Percentiles rank a stretch among this genome's conserved stretches.
Evolutionary conservation across 2,329 filamentous ascomycete species (phyloP).

Genomic region (Sclerotinia nivalis): DNA sequence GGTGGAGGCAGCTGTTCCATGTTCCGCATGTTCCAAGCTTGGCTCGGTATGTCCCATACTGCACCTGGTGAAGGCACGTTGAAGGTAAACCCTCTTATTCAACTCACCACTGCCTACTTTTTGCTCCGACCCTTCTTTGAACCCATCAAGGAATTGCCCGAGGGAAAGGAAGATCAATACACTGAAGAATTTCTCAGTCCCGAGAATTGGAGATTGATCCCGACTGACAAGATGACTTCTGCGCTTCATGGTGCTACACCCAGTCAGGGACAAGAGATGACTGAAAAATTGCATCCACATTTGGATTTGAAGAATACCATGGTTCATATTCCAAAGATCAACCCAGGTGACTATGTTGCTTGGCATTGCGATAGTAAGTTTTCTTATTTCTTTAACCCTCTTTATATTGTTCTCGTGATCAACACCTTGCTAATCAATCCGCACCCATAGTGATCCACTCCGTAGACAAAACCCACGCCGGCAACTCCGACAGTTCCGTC

Average conservation of each 20-base stretch:
- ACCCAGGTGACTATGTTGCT: conserved; percentile 68
- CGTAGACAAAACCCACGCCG: conserved; percentile 76
- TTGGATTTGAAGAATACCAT: conserved; percentile 61
- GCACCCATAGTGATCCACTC: conserved; percentile 54
- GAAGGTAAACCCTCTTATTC: conserved; percentile 76
- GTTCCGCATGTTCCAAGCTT: conserved; percentile 89
- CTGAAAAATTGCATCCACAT: conserved; percentile 61
- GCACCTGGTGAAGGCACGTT: conserved; percentile 76
- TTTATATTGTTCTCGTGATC: not conserved
- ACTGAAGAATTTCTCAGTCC: conserved; percentile 16
- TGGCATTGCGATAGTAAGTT: conserved; percentile 52
- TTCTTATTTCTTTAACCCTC: no score
- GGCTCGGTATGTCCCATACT: conserved; percentile 76
- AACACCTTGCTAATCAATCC: not conserved
- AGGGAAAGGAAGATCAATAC: conserved; percentile 48
- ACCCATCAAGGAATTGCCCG: conserved; percentile 40
- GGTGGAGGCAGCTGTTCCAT: conserved; percentile 80
- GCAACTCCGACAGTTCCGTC: conserved; percentile 74
- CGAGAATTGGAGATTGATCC: conserved; percentile 58
- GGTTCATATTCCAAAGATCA: conserved; percentile 63
- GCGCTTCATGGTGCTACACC: conserved; percentile 67
- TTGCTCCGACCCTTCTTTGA: conserved; percentile 82
- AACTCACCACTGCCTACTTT: conserved; percentile 74
- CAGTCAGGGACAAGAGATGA: conserved; percentile 64
- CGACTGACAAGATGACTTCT: conserved; percentile 47